Conservation (phyloP, 208 protist genomes). For the Naegleria lovaniensis region DNA sequence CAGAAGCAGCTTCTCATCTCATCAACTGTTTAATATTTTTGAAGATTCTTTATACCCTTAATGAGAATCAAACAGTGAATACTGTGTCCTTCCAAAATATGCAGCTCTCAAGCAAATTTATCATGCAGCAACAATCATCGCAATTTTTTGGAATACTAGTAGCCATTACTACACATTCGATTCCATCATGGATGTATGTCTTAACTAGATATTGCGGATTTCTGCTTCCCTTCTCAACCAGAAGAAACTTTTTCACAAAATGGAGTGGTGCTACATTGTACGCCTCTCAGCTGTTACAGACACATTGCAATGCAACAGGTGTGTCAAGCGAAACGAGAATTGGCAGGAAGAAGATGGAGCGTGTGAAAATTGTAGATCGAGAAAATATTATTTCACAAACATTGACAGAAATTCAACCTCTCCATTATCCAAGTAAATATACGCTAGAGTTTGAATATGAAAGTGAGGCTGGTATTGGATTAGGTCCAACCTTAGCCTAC, state of each 20-base stretch:
- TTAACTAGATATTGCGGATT: neutral
- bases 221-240: neutral
- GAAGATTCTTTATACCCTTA: neutral
- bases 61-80: neutral
- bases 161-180: neutral
- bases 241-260: neutral
- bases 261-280: neutral
- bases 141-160: neutral
- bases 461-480: conserved; percentile 53
- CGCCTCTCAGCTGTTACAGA: neutral
- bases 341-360: neutral
- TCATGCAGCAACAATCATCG: neutral
- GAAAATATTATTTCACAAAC: neutral
- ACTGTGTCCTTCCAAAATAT: neutral
- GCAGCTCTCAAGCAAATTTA: neutral
- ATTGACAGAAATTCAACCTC: neutral
- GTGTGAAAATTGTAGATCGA: neutral
- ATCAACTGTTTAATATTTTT: neutral
- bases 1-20: neutral
- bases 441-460: neutral
- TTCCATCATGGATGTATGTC: neutral
- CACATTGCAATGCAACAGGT: neutral
- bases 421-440: neutral
- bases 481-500: conserved; percentile 77
- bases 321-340: neutral